Evolutionary conservation across 306 rosid species (phyloP).

Genomic region (Rubus idaeus): DNA sequence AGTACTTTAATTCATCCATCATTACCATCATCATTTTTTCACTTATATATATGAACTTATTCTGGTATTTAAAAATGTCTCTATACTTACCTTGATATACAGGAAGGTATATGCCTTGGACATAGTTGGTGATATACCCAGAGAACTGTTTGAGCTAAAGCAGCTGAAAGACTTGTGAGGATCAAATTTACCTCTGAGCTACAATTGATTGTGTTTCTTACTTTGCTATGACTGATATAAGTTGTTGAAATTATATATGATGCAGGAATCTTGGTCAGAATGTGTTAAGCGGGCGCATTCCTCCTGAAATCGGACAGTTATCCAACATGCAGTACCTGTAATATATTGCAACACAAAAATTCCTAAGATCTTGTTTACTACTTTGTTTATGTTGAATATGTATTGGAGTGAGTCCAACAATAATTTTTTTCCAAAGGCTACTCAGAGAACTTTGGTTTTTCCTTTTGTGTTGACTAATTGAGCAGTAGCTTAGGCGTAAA

Average conservation of each 20-base stretch:
- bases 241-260: background rate
- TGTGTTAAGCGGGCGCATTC: constrained; percentile 32
- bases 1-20: constrained; percentile 14
- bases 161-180: constrained; percentile 41
- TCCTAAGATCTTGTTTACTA: background rate
- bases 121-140: constrained; percentile 34
- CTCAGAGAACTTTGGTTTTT: background rate
- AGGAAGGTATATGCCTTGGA: constrained; percentile 41
- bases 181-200: background rate
- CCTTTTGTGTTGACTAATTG: constrained; percentile 15
- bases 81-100: constrained; percentile 7
- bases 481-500: constrained; percentile 42
- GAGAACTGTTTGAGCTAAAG: constrained; percentile 38
- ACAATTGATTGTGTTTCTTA: background rate
- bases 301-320: constrained; percentile 35
- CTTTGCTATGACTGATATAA: constrained; percentile 6
- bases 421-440: background rate
- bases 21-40: background rate
- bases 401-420: background rate
- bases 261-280: constrained; percentile 43
- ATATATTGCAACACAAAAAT: background rate
- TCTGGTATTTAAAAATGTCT: constrained; percentile 1
- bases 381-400: background rate
- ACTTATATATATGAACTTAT: background rate
- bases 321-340: constrained; percentile 40